A percentile compares a stretch with the other conserved stretches of the same genome.
Conservation (phyloP, 2,329 filamentous ascomycete species). For the Fusarium oligoseptatum region DNA sequence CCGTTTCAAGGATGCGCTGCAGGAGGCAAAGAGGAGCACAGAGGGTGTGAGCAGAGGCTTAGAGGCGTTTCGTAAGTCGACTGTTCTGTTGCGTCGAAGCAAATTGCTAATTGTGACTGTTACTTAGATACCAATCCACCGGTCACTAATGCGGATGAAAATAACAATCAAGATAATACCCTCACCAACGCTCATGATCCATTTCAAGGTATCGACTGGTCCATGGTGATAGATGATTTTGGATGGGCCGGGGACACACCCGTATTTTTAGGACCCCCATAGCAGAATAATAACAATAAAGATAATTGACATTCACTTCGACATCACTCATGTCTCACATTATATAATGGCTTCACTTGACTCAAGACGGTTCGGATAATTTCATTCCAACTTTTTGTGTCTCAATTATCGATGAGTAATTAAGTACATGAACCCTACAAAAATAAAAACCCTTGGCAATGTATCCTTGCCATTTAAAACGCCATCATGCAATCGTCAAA, state of each 20-base stretch:
- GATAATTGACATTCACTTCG: not conserved
- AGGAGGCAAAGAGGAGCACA: constrained; percentile 52
- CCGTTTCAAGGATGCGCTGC: constrained; percentile 60
- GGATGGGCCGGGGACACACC: constrained; percentile 56
- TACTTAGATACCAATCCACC: constrained; percentile 9
- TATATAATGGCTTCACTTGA: not conserved
- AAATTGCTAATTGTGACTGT: not conserved
- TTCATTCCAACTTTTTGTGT: constrained; percentile 16
- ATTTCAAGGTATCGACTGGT: constrained; percentile 63
- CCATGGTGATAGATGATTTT: constrained; percentile 64
- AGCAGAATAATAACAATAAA: constrained; percentile 8
- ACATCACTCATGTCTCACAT: not conserved
- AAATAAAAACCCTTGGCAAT: not conserved
- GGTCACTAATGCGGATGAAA: not conserved
- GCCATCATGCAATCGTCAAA: constrained; percentile 39
- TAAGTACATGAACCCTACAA: constrained; percentile 27
- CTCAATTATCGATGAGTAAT: constrained; percentile 11
- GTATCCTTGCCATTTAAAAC: constrained; percentile 8
- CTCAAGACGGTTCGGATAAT: not conserved
- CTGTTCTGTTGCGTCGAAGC: not conserved
- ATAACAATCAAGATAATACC: constrained; percentile 38
- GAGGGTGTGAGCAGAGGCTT: constrained; percentile 49
- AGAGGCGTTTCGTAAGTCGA: constrained; percentile 48
- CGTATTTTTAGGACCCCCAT: constrained; percentile 49
- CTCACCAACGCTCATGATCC: constrained; percentile 48